A percentile compares a stretch with the other conserved stretches of the same genome.
phyloP scores from a whole-genome alignment of 176 grass and related monocot genomes.

The Puya raimondii region DNA sequence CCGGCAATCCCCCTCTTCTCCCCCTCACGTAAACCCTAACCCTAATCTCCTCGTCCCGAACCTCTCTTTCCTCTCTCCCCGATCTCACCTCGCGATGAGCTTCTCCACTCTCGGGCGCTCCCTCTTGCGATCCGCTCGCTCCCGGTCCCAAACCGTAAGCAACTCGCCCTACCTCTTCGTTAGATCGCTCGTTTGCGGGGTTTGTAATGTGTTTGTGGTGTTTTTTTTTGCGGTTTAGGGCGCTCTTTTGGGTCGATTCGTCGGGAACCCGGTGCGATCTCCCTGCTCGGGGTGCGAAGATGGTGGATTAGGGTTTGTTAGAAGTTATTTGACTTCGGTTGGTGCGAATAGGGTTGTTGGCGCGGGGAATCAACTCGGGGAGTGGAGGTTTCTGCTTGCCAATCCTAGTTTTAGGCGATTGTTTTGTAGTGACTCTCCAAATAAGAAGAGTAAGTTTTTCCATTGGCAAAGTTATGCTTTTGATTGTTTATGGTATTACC shows the following conservation, averaged over 20 bases:
- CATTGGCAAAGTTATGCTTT: conserved; percentile 4
- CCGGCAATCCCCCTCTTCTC: no score
- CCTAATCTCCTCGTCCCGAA: no score
- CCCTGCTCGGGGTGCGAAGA: conserved; percentile 22
- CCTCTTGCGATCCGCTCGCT: conserved; percentile 56
- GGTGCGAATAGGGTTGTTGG: conserved; percentile 20
- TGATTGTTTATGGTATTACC: neutral
- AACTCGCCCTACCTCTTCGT: neutral
- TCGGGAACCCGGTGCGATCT: conserved; percentile 14
- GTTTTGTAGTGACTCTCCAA: conserved; percentile 32
- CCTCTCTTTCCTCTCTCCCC: neutral
- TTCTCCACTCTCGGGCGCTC: conserved; percentile 50
- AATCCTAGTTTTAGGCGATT: conserved; percentile 46
- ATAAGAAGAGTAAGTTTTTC: conserved; percentile 56
- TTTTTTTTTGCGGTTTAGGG: conserved; percentile 23
- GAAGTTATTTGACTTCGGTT: conserved; percentile 47
- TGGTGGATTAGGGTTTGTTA: conserved; percentile 30
- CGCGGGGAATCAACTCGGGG: conserved; percentile 16
- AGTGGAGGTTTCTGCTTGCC: conserved; percentile 56
- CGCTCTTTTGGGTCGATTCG: conserved; percentile 27
- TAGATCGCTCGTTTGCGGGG: neutral
- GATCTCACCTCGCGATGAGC: conserved; percentile 35
- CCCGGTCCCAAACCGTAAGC: conserved; percentile 43
- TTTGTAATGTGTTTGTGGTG: neutral
- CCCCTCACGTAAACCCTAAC: no score